Evolutionary conservation across 2,329 filamentous ascomycete species (phyloP).

Genomic region (Endothia cerciana): DNA sequence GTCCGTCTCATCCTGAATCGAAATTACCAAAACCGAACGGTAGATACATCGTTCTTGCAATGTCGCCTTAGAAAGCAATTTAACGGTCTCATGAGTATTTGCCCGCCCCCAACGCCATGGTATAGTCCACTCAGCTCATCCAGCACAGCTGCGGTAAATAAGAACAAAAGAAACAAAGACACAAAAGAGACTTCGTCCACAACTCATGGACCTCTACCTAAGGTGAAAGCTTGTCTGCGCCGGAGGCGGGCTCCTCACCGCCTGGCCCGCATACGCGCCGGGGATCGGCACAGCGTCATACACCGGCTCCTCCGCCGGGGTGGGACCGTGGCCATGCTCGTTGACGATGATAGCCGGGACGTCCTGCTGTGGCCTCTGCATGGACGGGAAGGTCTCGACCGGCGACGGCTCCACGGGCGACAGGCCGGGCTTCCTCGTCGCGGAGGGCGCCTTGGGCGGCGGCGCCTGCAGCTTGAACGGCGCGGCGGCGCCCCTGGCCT

Average conservation of each 20-base stretch:
- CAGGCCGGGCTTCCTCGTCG: slow-evolving; percentile 69
- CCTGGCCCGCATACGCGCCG: slow-evolving; percentile 71
- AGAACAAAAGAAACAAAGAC: slow-evolving; percentile 27
- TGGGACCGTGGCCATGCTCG: slow-evolving; percentile 61
- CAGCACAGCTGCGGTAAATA: slow-evolving; percentile 21
- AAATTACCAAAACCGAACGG: slow-evolving; percentile 25
- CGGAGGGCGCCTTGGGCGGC: slow-evolving; percentile 75
- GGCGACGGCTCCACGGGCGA: slow-evolving; percentile 48
- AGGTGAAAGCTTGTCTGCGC: slow-evolving; percentile 49
- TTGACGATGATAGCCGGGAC: slow-evolving; percentile 52
- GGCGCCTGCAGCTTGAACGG: slow-evolving; percentile 89
- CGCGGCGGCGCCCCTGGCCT: slow-evolving; percentile 42
- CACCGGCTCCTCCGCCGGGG: slow-evolving; percentile 77
- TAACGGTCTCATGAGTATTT: slow-evolving; percentile 1
- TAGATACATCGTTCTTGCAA: slow-evolving; percentile 12
- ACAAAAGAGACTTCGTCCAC: slow-evolving; percentile 28
- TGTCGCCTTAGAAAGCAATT: slow-evolving; percentile 3
- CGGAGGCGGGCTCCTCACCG: slow-evolving; percentile 55
- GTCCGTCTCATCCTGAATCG: neutral
- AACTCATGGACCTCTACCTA: slow-evolving; percentile 26
- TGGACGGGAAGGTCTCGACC: slow-evolving; percentile 27
- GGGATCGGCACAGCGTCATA: slow-evolving; percentile 91
- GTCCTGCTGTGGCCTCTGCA: slow-evolving; percentile 37
- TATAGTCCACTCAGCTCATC: slow-evolving; percentile 26
- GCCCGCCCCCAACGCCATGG: slow-evolving; percentile 22